Percentiles rank a stretch among this genome's conserved stretches.
phyloP scores from a whole-genome alignment of 2,329 filamentous ascomycete genomes.

The Apiospora saccharicola region DNA sequence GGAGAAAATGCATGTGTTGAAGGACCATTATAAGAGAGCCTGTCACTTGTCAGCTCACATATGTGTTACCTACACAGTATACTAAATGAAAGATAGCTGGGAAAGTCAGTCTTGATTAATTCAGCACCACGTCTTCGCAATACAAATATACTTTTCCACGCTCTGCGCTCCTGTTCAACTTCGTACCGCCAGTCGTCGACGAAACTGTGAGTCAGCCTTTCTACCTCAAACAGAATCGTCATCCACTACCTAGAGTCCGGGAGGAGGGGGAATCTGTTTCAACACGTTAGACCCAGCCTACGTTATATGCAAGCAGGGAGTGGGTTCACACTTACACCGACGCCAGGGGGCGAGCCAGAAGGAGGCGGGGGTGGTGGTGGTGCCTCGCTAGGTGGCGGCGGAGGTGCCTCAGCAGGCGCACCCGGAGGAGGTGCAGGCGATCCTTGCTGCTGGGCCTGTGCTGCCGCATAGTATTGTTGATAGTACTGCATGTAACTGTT shows the following conservation, averaged over 20 bases:
- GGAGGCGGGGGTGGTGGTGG: conserved; percentile 64
- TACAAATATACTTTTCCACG: conserved; percentile 20
- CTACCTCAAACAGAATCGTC: conserved; percentile 24
- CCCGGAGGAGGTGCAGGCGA: conserved; percentile 54
- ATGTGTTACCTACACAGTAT: conserved; percentile 20
- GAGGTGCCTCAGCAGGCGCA: conserved; percentile 59
- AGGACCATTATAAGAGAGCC: conserved; percentile 4
- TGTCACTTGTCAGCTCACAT: conserved; percentile 19
- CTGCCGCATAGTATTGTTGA: conserved; percentile 71
- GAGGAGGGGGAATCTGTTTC: conserved; percentile 61
- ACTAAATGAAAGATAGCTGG: conserved; percentile 7
- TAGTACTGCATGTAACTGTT: conserved; percentile 73
- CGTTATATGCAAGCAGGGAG: conserved; percentile 39
- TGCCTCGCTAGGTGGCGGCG: conserved; percentile 65
- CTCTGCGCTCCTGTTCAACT: conserved; percentile 17
- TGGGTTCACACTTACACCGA: conserved; percentile 66
- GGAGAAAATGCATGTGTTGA: conserved; percentile 1
- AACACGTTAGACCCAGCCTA: conserved; percentile 31
- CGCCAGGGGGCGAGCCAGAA: conserved; percentile 59
- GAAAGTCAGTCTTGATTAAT: conserved; percentile 20
- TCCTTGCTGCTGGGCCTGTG: conserved; percentile 57
- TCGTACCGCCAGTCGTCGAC: conserved; percentile 12
- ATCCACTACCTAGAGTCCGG: conserved; percentile 52
- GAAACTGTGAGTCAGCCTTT: conserved; percentile 20
- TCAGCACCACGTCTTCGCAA: conserved; percentile 11